Percentiles rank a stretch among this genome's conserved stretches.
Conservation (phyloP, 345 rosid species). For the Reutealis trisperma region DNA sequence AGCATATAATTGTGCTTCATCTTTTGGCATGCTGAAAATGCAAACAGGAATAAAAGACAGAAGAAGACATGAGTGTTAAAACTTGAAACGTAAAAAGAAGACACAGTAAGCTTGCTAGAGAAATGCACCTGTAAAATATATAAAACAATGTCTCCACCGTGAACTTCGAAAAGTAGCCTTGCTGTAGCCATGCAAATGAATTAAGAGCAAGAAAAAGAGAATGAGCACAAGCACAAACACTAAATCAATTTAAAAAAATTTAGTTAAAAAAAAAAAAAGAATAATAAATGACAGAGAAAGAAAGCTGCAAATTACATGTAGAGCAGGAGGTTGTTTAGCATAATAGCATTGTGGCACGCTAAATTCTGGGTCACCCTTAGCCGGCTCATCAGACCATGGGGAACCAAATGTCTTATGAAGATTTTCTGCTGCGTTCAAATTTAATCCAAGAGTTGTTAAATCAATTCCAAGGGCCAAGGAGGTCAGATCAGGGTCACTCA, state of each 20-base stretch:
- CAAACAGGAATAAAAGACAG: not conserved
- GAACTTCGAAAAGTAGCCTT: constrained; percentile 81
- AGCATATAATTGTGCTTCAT: constrained; percentile 88
- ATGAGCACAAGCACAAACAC: not conserved
- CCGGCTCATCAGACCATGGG: constrained; percentile 98
- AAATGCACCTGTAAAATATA: constrained; percentile 80
- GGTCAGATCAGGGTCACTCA: constrained; percentile 77
- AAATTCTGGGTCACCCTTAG: constrained; percentile 93
- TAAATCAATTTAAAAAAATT: not conserved
- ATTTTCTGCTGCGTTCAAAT: constrained; percentile 86
- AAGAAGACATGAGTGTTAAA: not conserved
- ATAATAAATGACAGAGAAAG: not conserved
- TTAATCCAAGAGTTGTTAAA: constrained; percentile 86
- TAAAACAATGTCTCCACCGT: constrained; percentile 70
- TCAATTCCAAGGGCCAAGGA: constrained; percentile 93
- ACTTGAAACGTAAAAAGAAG: not conserved
- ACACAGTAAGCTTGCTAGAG: not conserved
- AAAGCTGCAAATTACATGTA: constrained; percentile 55
- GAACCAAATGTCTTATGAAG: constrained; percentile 98
- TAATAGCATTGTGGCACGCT: constrained; percentile 86
- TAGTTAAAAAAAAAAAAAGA: not conserved
- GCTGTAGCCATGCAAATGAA: constrained; percentile 53
- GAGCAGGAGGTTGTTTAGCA: constrained; percentile 79
- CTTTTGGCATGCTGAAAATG: constrained; percentile 90
- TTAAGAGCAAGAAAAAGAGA: not conserved